A percentile compares a stretch with the other conserved stretches of the same genome.
phyloP scores from a whole-genome alignment of 768 basidiomycete species.

The Kwoniella europaea region DNA sequence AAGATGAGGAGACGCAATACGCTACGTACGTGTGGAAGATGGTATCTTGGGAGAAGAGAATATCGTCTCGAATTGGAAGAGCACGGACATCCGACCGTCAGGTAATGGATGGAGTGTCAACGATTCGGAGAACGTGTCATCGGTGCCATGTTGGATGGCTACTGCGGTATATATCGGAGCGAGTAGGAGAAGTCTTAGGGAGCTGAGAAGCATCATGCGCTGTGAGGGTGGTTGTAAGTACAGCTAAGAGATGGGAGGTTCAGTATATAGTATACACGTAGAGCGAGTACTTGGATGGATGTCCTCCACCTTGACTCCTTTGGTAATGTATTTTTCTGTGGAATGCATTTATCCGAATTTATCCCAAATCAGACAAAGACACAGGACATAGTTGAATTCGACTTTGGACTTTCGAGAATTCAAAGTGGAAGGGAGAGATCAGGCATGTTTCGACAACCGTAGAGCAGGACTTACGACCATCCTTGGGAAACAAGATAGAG shows the following conservation, averaged over 20 bases:
- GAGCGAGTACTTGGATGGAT: neutral
- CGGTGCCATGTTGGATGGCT: neutral
- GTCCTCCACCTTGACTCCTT: constrained; percentile 12
- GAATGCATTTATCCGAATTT: neutral
- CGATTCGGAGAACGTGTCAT: constrained; percentile 61
- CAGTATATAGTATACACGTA: neutral
- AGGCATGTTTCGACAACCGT: too few relatives aligned
- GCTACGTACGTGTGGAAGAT: constrained; percentile 61
- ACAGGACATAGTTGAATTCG: too few relatives aligned
- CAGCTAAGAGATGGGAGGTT: neutral
- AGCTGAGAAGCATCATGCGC: constrained; percentile 31
- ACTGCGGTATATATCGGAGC: constrained; percentile 18
- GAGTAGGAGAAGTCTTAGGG: constrained; percentile 20
- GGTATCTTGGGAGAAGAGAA: constrained; percentile 47
- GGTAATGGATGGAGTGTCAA: constrained; percentile 68
- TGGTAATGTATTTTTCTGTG: neutral
- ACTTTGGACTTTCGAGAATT: too few relatives aligned
- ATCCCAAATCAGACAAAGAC: neutral
- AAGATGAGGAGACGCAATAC: constrained; percentile 31
- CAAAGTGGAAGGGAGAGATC: too few relatives aligned
- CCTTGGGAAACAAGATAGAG: too few relatives aligned
- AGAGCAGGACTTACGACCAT: too few relatives aligned
- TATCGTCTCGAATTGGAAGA: constrained; percentile 76
- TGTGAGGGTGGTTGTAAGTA: neutral
- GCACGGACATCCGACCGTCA: constrained; percentile 80